Percentiles rank a stretch among this genome's conserved stretches.
These are phyloP conservation scores for Penicillium canariense DNA, from an alignment of 495 filamentous ascomycete species.

Conservation along the genomic window DNA sequence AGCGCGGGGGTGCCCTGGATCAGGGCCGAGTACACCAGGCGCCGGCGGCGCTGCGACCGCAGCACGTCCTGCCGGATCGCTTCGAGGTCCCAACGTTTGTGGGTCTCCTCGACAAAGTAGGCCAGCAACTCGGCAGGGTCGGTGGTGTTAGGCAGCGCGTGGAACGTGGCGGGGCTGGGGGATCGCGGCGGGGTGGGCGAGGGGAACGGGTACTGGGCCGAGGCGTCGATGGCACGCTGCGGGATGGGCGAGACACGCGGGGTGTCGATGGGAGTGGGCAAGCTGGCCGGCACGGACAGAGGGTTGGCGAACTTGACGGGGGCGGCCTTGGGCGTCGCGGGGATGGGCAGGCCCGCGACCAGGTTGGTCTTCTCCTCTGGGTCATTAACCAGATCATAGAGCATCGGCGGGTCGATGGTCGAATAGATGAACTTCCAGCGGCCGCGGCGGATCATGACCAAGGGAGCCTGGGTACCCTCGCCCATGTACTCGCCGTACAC, in stretches of 20 bases:
- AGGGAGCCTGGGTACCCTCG: conserved; percentile 78
- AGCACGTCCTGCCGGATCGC: conserved; percentile 67
- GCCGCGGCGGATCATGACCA: conserved; percentile 88
- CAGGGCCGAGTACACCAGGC: conserved; percentile 71
- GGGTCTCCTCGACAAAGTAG: conserved; percentile 64
- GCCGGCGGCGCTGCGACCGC: conserved; percentile 65
- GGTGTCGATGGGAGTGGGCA: conserved; percentile 41
- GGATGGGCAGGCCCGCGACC: conserved; percentile 41
- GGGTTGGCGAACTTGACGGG: conserved; percentile 14
- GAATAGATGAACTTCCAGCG: conserved; percentile 82
- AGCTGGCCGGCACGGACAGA: conserved; percentile 21
- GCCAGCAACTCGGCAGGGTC: conserved; percentile 47
- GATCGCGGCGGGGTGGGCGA: conserved; percentile 37
- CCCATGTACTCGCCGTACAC: conserved; percentile 88
- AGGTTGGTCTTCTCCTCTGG: conserved; percentile 73
- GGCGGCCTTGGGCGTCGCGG: conserved; percentile 12
- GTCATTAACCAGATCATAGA: conserved; percentile 71
- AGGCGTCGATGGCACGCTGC: conserved; percentile 27
- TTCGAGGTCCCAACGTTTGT: conserved; percentile 69
- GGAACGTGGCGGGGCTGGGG: conserved; percentile 34
- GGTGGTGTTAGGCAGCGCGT: conserved; percentile 36
- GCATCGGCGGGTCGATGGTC: conserved; percentile 72
- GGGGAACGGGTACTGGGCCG: conserved; percentile 39
- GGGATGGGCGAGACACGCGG: conserved; percentile 33
- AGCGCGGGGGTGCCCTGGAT: conserved; percentile 62